phyloP scores from a whole-genome alignment of 768 basidiomycete species.

The Serendipita indica region DNA sequence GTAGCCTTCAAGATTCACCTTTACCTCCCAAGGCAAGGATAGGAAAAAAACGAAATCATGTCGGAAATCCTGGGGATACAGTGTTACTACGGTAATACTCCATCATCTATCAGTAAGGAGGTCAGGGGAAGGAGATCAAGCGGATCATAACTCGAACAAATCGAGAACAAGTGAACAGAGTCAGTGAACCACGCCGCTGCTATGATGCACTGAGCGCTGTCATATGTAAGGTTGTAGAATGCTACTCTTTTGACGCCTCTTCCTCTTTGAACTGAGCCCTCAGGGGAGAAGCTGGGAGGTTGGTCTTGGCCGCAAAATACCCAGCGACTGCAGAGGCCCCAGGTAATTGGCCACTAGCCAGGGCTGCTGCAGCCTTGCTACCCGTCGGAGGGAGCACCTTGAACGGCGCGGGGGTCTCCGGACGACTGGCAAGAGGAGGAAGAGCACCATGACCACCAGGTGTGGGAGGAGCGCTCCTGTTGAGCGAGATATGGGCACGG shows the following conservation, averaged over 20 bases:
- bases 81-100: too few relatives aligned
- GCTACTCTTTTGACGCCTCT: not conserved
- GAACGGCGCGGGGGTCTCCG: constrained; percentile 23
- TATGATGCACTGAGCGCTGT: too few relatives aligned
- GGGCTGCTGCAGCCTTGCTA: not conserved
- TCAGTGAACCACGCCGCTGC: too few relatives aligned
- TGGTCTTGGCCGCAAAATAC: not conserved
- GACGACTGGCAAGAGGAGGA: constrained; percentile 17
- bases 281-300: not conserved
- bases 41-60: too few relatives aligned
- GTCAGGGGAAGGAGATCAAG: too few relatives aligned
- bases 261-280: not conserved
- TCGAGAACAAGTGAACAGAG: too few relatives aligned
- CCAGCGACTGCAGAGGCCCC: too few relatives aligned
- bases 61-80: too few relatives aligned
- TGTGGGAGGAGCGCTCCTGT: constrained; percentile 69
- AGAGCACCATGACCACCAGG: constrained; percentile 28
- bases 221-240: too few relatives aligned
- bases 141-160: too few relatives aligned
- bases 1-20: not conserved
- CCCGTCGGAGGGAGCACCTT: constrained; percentile 12
- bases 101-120: too few relatives aligned
- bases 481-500: constrained; percentile 84
- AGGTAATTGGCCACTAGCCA: not conserved
- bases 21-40: not conserved